Evolutionary conservation across 148 eudicot genomes (phyloP), one percentile per base, ranked within the genome.

Genomic region (Polygonum maritimum): DNA sequence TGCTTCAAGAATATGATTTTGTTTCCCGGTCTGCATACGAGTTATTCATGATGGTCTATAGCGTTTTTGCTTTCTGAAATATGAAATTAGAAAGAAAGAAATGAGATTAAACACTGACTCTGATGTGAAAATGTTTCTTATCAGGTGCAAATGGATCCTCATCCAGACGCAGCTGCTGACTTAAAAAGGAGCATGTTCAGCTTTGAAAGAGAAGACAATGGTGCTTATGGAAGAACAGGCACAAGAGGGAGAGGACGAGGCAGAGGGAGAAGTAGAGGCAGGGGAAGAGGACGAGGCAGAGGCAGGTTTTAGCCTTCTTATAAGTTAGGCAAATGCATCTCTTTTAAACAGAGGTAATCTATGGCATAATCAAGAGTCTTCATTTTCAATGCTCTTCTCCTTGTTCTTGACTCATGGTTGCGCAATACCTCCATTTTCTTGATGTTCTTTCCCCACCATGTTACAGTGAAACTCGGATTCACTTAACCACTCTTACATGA

Each of bases 111-210:
- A 15, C 38, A 41, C 44, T 1, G 36, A 2, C 15, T 22, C 1
- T 36, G 62, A 75, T 21, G 31, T 33, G 60, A 26, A 62, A 49
- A 16, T 7, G 38, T 11, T 4, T 63, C 5, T 63, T 16, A 12
- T 22, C 47, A 91, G 98, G 89, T 73, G 60, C 90, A 81, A 78
- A 71, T 77, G 39, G 86, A 72, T 75, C 84, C 85, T 60, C 81
- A 78, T 13, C 73, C 79, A 52, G 73, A 81, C 9, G 81, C 80
- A 67, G 94, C 97, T 69, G 89, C 87, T 70, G 80, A 80, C 69
- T 76, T 93, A 72, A 88, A 74, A 77, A 83, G 80, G 89, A 91
- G 87, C 81, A 91, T 93, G 98, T 93, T 93, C 83, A 93, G 80
- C 81, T 93, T 86, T 75, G 88, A 89, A 78, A 88, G 87, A 58